Evolutionary conservation across 23 red algal species (phyloP), one percentile per base, ranked within the genome.

Genomic region (Chondrus crispus): DNA sequence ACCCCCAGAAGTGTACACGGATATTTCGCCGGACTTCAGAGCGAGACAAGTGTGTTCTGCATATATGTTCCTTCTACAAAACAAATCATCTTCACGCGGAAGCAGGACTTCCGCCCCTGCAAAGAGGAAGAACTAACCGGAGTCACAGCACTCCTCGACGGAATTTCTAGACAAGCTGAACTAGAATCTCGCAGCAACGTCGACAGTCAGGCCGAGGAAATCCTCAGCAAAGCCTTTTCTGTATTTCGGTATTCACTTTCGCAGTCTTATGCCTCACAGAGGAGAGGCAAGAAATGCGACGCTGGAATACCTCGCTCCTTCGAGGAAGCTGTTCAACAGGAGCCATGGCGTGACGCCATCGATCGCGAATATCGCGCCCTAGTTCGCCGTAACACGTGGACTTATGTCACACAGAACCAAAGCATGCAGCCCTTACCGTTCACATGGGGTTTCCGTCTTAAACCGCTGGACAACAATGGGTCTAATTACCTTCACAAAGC

Each of bases 341-440:
- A 41, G 9, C 50, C 26, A 36, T 84, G 79, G 79, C 26, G 48
- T 60, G 57, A 84, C 20, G 79, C 79, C n/a, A 84, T 84, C 19
- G 79, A 84, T 30, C 16, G 79, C 6, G 51, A 84, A 62, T 53
- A 53, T 26, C 44, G 22, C 22, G 51, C 79, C 6, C 51, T 84
- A 2, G 11, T 60, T 2, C 9, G 30, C 12, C 9, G 79, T 33
- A 84, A 84, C 33, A 84, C 46, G 13, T 84, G 51, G 79, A 48
- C 45, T 60, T 48, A 33, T 22, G 24, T 83, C n/a, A n/a, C n/a
- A n/a, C n/a, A n/a, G n/a, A n/a, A n/a, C n/a, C n/a, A n/a, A n/a
- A n/a, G n/a, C n/a, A n/a, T n/a, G n/a, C n/a, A n/a, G n/a, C n/a
- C n/a, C n/a, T n/a, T 82, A 46, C 77, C 77, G 10, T 82, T 82